These are phyloP conservation scores for Penicillium freii DNA, from an alignment of 2,329 filamentous ascomycete genomes.

Conservation along the genomic window DNA sequence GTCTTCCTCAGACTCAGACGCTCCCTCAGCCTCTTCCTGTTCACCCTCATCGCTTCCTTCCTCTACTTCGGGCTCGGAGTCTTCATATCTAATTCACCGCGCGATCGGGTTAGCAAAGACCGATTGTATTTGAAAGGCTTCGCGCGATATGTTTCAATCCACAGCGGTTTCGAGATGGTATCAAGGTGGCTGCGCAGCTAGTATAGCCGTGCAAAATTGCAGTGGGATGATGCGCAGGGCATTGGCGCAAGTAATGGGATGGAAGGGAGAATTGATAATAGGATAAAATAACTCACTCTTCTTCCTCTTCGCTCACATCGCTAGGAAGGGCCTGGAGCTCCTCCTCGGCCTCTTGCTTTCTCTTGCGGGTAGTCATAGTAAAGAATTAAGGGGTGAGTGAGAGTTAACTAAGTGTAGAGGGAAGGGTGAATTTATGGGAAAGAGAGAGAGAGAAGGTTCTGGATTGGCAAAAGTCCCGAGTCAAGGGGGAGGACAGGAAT, in stretches of 20 bases:
- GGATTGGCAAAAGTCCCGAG: slow-evolving; percentile 13
- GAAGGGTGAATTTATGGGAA: neutral
- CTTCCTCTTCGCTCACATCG: slow-evolving; percentile 51
- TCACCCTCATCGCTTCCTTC: slow-evolving; percentile 32
- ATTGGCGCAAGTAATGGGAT: slow-evolving; percentile 1
- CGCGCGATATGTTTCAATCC: neutral
- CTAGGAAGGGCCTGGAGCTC: slow-evolving; percentile 51
- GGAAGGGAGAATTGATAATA: neutral
- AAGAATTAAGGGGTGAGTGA: slow-evolving; percentile 36
- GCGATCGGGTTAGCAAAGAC: slow-evolving; percentile 5
- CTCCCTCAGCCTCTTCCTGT: slow-evolving; percentile 32
- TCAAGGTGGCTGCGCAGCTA: slow-evolving; percentile 7
- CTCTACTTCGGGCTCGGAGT: slow-evolving; percentile 32
- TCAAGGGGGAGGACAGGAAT: slow-evolving; percentile 17
- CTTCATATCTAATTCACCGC: slow-evolving; percentile 33
- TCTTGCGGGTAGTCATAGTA: slow-evolving; percentile 50
- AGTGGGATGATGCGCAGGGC: neutral
- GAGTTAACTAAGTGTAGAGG: slow-evolving; percentile 22
- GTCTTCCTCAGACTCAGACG: slow-evolving; percentile 27
- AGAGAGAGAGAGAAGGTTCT: slow-evolving; percentile 23
- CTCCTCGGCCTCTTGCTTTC: slow-evolving; percentile 51
- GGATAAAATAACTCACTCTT: slow-evolving; percentile 42
- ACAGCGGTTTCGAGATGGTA: neutral
- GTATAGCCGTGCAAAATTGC: neutral
- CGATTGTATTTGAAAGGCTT: neutral